phyloP scores from a whole-genome alignment of 306 rosid genomes.

The Benincasa hispida region DNA sequence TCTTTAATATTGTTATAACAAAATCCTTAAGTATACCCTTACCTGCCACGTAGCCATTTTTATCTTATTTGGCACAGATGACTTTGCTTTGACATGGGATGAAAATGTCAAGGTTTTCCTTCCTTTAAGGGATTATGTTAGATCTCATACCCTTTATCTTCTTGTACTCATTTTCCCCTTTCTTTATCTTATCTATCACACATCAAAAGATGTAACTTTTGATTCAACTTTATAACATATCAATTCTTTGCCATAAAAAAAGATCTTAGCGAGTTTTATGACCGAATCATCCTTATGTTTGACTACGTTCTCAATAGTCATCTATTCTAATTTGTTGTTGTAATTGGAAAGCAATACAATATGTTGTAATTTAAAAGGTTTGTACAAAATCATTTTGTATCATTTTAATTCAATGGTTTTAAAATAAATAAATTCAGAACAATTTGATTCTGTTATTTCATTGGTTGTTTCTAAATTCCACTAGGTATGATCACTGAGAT shows the following conservation, averaged over 20 bases:
- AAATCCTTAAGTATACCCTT: not conserved
- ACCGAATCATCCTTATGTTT: too few species aligned
- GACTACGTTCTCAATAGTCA: not conserved
- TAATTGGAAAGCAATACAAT: not conserved
- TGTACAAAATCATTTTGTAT: not conserved
- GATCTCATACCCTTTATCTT: not conserved
- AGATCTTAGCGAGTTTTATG: not conserved
- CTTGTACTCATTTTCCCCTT: not conserved
- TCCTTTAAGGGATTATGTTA: constrained; percentile 9
- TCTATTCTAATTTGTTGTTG: not conserved
- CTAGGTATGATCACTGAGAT: too few species aligned
- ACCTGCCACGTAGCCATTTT: not conserved
- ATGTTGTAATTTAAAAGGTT: not conserved
- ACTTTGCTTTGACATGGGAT: constrained; percentile 4
- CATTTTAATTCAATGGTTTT: not conserved
- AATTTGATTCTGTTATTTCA: not conserved
- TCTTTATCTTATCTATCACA: not conserved
- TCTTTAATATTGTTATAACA: not conserved
- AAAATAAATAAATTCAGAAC: too few species aligned
- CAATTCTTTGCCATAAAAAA: not conserved
- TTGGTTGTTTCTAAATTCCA: not conserved
- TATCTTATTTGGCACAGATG: not conserved
- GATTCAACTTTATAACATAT: not conserved
- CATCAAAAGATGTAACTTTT: not conserved
- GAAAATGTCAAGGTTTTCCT: constrained; percentile 4